Conservation (phyloP, 169 alveolate species). For the Babesia ovis region DNA sequence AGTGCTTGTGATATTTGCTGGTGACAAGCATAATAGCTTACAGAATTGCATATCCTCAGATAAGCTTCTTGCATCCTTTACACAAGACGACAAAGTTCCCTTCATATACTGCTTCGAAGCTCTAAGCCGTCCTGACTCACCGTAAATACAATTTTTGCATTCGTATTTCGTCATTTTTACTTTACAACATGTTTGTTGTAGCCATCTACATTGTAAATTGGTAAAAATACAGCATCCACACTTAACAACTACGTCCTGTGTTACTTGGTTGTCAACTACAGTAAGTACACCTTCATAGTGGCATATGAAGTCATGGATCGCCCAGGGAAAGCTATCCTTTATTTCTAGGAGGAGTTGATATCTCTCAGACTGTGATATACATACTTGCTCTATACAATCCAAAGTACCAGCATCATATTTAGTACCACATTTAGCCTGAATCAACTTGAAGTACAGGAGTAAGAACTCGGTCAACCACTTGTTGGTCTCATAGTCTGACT, state of each 20-base stretch:
- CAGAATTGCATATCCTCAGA: background rate
- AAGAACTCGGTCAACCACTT: slow-evolving; percentile 1
- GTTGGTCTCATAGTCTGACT: slow-evolving; percentile 1
- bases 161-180: background rate
- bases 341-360: background rate
- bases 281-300: background rate
- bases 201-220: background rate
- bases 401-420: background rate
- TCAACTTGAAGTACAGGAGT: background rate
- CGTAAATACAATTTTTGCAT: background rate
- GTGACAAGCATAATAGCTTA: background rate
- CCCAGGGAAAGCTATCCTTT: background rate
- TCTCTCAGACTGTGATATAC: background rate
- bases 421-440: background rate
- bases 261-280: background rate
- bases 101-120: background rate
- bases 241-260: too few species aligned
- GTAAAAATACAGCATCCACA: background rate
- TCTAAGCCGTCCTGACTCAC: background rate
- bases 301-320: background rate
- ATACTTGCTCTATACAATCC: background rate
- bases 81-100: background rate
- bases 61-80: background rate
- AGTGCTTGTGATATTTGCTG: background rate
- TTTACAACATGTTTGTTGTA: background rate